phyloP scores from a whole-genome alignment of 495 filamentous ascomycete species.

The Xylaria castorea region DNA sequence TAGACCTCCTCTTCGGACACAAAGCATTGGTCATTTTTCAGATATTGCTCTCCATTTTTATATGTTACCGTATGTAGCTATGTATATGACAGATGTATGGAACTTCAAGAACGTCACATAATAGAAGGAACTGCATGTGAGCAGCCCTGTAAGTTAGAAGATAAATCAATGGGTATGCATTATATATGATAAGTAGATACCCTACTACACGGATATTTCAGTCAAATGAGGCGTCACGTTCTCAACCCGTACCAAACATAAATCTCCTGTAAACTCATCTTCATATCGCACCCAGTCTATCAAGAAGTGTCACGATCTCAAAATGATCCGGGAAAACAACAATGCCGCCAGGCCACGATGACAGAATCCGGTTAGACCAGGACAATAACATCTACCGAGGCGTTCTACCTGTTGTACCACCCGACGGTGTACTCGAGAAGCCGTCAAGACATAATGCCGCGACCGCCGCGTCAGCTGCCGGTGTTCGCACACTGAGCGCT shows the following conservation, averaged over 20 bases:
- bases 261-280: not conserved
- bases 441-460: slow-evolving; percentile 71
- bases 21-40: not conserved
- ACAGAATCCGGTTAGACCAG: slow-evolving; percentile 31
- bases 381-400: slow-evolving; percentile 38
- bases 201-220: not conserved
- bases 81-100: not conserved
- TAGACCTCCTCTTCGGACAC: not conserved
- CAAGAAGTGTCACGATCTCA: slow-evolving; percentile 23
- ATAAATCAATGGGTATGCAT: not conserved
- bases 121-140: not conserved
- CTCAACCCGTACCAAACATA: not conserved
- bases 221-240: not conserved
- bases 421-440: slow-evolving; percentile 45
- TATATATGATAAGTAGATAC: not conserved
- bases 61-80: not conserved
- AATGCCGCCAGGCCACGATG: slow-evolving; percentile 43
- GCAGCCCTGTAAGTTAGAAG: not conserved
- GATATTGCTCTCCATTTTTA: not conserved
- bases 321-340: slow-evolving; percentile 40
- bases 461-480: slow-evolving; percentile 75
- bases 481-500: slow-evolving; percentile 78
- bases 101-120: not conserved
- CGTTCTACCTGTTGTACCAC: slow-evolving; percentile 49
- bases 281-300: not conserved